Conservation (phyloP, 1,284 basidiomycete species). For the Cryptococcus sp. region DNA sequence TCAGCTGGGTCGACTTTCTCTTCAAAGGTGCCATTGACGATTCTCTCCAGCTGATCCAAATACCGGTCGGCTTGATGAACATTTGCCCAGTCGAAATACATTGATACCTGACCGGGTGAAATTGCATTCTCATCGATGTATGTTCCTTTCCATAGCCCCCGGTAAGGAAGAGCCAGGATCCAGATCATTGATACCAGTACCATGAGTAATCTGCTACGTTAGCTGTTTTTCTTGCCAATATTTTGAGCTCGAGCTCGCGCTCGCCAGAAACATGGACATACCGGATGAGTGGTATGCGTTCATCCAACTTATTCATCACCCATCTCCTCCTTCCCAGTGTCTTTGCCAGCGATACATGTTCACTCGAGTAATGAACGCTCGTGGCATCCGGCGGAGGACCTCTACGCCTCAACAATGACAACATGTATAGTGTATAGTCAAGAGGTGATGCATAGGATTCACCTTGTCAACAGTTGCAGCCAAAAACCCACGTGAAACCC, state of each 20-base stretch:
- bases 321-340: slow-evolving; percentile 18
- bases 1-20: slow-evolving; percentile 55
- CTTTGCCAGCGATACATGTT: slow-evolving; percentile 25
- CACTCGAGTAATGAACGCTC: slow-evolving; percentile 21
- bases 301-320: slow-evolving; percentile 10
- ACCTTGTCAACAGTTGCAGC: background rate
- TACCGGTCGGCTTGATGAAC: slow-evolving; percentile 77
- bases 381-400: slow-evolving; percentile 12
- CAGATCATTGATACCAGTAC: slow-evolving; percentile 65
- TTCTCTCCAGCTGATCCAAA: slow-evolving; percentile 61
- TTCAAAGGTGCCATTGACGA: slow-evolving; percentile 64
- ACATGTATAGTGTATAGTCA: slow-evolving; percentile 10
- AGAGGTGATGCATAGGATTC: background rate
- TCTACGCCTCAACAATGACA: slow-evolving; percentile 8
- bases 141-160: slow-evolving; percentile 60
- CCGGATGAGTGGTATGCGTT: slow-evolving; percentile 16
- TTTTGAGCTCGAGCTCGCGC: background rate
- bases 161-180: slow-evolving; percentile 66
- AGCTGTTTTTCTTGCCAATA: background rate
- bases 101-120: slow-evolving; percentile 81
- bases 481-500: too few relatives aligned
- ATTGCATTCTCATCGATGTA: slow-evolving; percentile 93
- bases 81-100: slow-evolving; percentile 81
- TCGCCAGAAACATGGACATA: slow-evolving; percentile 3
- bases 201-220: slow-evolving; percentile 42